Conservation (phyloP, 2,329 filamentous ascomycete genomes). For the Verticillium nubilum region DNA sequence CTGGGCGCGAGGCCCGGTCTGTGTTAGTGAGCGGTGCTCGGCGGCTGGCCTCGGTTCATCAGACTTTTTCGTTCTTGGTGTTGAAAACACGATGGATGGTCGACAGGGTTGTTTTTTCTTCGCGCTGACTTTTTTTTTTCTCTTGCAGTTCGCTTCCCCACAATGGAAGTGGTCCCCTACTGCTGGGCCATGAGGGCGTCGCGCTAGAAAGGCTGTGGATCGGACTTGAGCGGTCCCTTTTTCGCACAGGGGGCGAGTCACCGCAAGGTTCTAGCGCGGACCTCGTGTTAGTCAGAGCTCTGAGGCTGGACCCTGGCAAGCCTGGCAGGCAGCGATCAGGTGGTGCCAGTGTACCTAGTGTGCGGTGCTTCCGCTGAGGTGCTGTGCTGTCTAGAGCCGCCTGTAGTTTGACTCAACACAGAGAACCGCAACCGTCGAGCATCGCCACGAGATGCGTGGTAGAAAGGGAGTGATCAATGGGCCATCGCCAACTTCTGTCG, state of each 20-base stretch:
- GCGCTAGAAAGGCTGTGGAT: not conserved
- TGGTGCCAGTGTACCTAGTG: too few relatives aligned
- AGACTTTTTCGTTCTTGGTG: not conserved
- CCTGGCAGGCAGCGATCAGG: too few relatives aligned
- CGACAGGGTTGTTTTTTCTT: not conserved
- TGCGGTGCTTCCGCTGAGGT: too few relatives aligned
- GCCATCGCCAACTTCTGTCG: not conserved
- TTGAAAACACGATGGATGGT: not conserved
- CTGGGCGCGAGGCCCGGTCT: not conserved
- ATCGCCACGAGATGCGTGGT: not conserved
- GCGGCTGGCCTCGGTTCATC: not conserved
- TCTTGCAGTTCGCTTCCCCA: not conserved
- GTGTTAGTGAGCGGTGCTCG: not conserved
- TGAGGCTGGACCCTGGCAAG: too few relatives aligned
- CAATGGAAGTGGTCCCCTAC: not conserved
- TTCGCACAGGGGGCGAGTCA: not conserved
- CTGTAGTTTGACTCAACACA: too few relatives aligned
- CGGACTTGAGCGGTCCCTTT: not conserved
- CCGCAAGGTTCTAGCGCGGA: not conserved
- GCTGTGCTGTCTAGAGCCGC: too few relatives aligned
- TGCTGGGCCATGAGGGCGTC: not conserved
- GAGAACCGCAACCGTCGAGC: not conserved
- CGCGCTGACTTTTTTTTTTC: constrained; percentile 1
- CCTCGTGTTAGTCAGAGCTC: not conserved
- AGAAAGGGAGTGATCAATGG: not conserved